These are phyloP conservation scores for Mortierella sp. DNA, from an alignment of 371 early-diverging fungal genomes.

Conservation along the genomic window DNA sequence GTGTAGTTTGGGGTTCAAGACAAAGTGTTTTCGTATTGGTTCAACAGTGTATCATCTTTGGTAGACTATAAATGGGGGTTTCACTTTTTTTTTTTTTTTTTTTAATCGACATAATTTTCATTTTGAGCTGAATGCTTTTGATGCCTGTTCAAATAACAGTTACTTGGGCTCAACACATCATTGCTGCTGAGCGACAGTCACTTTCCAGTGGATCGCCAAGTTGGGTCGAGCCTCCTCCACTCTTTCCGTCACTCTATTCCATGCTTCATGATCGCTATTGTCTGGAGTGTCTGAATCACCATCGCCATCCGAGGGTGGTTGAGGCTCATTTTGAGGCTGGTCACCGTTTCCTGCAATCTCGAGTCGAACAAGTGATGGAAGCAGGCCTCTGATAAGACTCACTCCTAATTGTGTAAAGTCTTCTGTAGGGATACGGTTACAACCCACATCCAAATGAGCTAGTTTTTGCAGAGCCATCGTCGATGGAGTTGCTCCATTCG, in stretches of 20 bases:
- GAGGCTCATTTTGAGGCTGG: slow-evolving; percentile 19
- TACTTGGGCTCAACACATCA: slow-evolving; percentile 1
- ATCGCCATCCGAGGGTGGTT: slow-evolving; percentile 5
- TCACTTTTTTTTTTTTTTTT: slow-evolving; percentile 2
- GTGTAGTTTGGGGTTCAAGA: not conserved
- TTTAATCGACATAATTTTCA: no score
- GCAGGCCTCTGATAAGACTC: slow-evolving; percentile 55
- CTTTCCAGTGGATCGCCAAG: slow-evolving; percentile 54
- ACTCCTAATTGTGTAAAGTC: slow-evolving; percentile 60
- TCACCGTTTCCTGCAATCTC: slow-evolving; percentile 72
- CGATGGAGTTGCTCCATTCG: slow-evolving; percentile 28
- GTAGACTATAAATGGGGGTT: no score
- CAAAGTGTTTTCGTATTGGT: not conserved
- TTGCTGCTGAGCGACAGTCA: slow-evolving; percentile 35
- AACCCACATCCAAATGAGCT: slow-evolving; percentile 62
- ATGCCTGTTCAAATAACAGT: no score
- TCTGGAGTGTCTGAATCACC: slow-evolving; percentile 1
- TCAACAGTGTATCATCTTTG: no score
- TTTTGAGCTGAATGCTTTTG: no score
- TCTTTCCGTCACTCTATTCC: slow-evolving; percentile 58
- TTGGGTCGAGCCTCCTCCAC: slow-evolving; percentile 50
- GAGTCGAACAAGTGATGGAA: slow-evolving; percentile 58
- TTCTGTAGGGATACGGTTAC: slow-evolving; percentile 60
- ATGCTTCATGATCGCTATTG: slow-evolving; percentile 46
- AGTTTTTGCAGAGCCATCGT: slow-evolving; percentile 46